Conservation (phyloP, 257 asterid genomes). For the Cordia subcordata region DNA sequence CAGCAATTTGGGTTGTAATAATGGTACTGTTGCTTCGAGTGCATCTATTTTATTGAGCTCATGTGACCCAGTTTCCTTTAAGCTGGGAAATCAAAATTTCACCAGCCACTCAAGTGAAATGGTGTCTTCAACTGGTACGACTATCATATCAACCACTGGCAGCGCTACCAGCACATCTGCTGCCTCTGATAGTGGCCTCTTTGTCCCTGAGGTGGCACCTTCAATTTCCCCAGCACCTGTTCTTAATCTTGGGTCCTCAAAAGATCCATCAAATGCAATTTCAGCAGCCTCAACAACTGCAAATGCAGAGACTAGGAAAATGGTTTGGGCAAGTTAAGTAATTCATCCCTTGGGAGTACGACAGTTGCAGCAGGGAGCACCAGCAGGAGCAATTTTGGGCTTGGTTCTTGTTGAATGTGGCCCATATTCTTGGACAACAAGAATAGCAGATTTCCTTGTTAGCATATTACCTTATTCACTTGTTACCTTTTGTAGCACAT, state of each 20-base stretch:
- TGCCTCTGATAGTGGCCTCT: constrained; percentile 24
- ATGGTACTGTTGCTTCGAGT: constrained; percentile 29
- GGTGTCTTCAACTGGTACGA: constrained; percentile 32
- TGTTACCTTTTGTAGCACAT: no score
- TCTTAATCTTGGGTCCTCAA: constrained; percentile 33
- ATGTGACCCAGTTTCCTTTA: constrained; percentile 19
- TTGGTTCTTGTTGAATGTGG: no score
- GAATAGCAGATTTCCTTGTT: no score
- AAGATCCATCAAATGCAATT: constrained; percentile 20
- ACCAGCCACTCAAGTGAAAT: constrained; percentile 19
- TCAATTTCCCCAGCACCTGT: constrained; percentile 23
- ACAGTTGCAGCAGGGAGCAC: constrained; percentile 1
- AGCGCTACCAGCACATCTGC: constrained; percentile 22
- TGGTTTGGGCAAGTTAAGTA: constrained; percentile 24
- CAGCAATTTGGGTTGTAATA: constrained; percentile 5
- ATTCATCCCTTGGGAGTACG: constrained; percentile 5
- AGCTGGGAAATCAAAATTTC: constrained; percentile 23
- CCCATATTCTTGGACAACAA: no score
- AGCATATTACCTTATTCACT: no score
- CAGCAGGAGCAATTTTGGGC: constrained; percentile 16
- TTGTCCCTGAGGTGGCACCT: constrained; percentile 31
- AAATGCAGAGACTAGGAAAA: constrained; percentile 24
- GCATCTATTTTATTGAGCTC: constrained; percentile 23
- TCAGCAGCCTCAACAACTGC: constrained; percentile 26
- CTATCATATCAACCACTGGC: constrained; percentile 14